Evolutionary conservation across 768 basidiomycete genomes (phyloP).

Genomic region (Amanita fuliginea): DNA sequence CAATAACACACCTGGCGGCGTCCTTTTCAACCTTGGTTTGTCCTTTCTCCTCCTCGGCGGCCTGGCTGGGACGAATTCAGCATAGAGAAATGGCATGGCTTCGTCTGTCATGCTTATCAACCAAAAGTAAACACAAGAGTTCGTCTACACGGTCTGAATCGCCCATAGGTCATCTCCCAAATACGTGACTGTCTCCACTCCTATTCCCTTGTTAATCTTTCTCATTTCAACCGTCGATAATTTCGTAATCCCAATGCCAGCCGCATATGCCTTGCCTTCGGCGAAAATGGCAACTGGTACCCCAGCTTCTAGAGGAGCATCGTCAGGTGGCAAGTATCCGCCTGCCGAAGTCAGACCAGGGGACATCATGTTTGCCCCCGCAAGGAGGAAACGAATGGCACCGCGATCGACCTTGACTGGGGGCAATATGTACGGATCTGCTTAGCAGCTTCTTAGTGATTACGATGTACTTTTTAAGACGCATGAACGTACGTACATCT

Average conservation of each 20-base stretch:
- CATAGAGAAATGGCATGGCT: constrained; percentile 29
- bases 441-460: constrained; percentile 8
- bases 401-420: constrained; percentile 89
- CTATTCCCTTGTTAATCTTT: constrained; percentile 81
- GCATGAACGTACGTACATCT: constrained; percentile 53
- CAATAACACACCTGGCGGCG: constrained; percentile 27
- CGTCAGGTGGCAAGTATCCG: constrained; percentile 72
- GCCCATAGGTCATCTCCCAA: constrained; percentile 87
- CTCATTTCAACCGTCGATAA: constrained; percentile 84
- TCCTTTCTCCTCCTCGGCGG: constrained; percentile 41
- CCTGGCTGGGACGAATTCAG: constrained; percentile 40
- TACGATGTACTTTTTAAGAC: neutral
- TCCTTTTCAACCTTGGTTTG: constrained; percentile 17
- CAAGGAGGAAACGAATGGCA: constrained; percentile 93
- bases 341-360: constrained; percentile 92
- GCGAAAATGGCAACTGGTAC: constrained; percentile 82
- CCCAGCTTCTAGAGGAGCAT: constrained; percentile 55
- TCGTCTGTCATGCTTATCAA: constrained; percentile 5
- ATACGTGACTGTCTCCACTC: constrained; percentile 78
- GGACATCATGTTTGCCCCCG: constrained; percentile 94
- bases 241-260: constrained; percentile 77
- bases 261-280: constrained; percentile 92
- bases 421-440: constrained; percentile 91
- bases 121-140: neutral
- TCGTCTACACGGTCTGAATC: constrained; percentile 38